A percentile compares a stretch with the other conserved stretches of the same genome.
phyloP scores from a whole-genome alignment of 1,284 basidiomycete genomes.

The Cryptococcus maquisensis region DNA sequence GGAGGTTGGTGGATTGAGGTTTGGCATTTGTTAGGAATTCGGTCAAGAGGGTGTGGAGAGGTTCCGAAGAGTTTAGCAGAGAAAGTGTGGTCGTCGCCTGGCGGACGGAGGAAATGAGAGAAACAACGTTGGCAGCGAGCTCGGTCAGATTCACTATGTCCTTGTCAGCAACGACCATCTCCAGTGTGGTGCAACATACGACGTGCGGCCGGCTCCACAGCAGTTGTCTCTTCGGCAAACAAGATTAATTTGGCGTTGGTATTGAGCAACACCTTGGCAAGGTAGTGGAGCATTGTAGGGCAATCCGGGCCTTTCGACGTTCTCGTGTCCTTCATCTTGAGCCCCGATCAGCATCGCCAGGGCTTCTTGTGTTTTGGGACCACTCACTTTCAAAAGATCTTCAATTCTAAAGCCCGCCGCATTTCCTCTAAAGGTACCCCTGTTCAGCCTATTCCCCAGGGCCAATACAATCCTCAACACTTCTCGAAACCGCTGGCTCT shows the following conservation, averaged over 20 bases:
- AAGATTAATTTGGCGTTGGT: conserved; percentile 63
- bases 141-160: conserved; percentile 66
- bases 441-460: conserved; percentile 78
- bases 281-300: conserved; percentile 80
- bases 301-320: conserved; percentile 67
- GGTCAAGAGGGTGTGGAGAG: conserved; percentile 65
- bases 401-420: conserved; percentile 79
- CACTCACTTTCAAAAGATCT: conserved; percentile 67
- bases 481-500: conserved; percentile 63
- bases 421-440: conserved; percentile 72
- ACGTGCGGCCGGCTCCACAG: conserved; percentile 74
- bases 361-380: neutral
- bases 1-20: conserved; percentile 60
- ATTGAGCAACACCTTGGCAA: conserved; percentile 69
- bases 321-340: conserved; percentile 76
- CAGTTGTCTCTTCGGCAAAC: conserved; percentile 76
- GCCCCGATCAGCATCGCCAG: too few relatives aligned
- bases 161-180: neutral
- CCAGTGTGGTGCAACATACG: conserved; percentile 50
- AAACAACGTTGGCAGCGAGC: conserved; percentile 58
- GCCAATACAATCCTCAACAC: conserved; percentile 67
- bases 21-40: conserved; percentile 58
- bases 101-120: conserved; percentile 59
- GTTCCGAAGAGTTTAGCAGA: conserved; percentile 49
- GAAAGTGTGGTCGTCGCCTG: conserved; percentile 56